Evolutionary conservation across 805 yeast genomes (phyloP).

Genomic region (Starmerella gropengiesseri): DNA sequence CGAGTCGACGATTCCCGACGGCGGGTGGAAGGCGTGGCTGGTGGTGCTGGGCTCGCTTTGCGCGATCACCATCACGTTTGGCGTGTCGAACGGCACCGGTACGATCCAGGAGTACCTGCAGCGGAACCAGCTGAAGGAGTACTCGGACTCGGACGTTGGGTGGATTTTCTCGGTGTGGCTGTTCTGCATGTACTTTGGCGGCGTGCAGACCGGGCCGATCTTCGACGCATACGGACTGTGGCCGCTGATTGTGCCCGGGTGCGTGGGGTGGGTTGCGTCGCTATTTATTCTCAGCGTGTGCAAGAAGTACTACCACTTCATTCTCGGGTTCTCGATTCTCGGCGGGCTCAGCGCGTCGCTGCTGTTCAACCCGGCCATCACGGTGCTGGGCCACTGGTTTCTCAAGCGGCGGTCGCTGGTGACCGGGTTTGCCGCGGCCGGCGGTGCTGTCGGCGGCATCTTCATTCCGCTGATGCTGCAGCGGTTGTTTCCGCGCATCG

Average conservation of each 20-base stretch:
- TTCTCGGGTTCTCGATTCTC: conserved; percentile 43
- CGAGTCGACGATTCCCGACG: conserved; percentile 34
- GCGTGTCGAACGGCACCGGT: conserved; percentile 57
- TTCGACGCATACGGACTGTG: conserved; percentile 51
- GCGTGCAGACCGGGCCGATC: conserved; percentile 41
- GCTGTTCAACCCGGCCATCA: conserved; percentile 44
- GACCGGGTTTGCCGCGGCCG: conserved; percentile 50
- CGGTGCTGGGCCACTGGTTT: conserved; percentile 57
- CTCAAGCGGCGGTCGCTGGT: conserved; percentile 45
- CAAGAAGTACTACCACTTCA: conserved; percentile 45
- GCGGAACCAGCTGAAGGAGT: conserved; percentile 39
- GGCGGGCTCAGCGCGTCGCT: conserved; percentile 39
- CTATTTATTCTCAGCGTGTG: conserved; percentile 44
- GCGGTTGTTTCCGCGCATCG: conserved; percentile 37
- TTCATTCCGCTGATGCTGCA: conserved; percentile 47
- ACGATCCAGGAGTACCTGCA: conserved; percentile 55
- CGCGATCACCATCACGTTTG: conserved; percentile 49
- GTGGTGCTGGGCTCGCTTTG: conserved; percentile 47
- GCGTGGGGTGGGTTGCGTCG: conserved; percentile 38
- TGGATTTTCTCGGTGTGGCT: conserved; percentile 52
- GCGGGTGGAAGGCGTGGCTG: conserved; percentile 45
- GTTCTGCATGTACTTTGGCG: conserved; percentile 34
- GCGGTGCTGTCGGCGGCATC: conserved; percentile 59
- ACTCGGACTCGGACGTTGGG: conserved; percentile 43
- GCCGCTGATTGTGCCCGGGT: conserved; percentile 37